phyloP scores from a whole-genome alignment of 371 early-diverging fungal species.

The Mortierella sp. region DNA sequence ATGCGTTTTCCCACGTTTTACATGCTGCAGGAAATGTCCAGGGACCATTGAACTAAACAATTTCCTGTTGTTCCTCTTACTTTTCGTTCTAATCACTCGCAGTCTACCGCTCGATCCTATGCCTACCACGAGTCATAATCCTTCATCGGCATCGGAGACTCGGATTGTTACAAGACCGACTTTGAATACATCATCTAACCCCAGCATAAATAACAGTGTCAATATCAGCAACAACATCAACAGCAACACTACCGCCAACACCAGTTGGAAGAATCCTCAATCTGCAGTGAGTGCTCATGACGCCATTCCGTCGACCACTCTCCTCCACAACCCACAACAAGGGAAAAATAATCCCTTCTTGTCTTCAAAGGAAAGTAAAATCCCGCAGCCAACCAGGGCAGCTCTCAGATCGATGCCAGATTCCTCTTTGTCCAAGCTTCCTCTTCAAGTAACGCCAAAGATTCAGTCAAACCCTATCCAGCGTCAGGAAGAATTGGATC shows the following conservation, averaged over 20 bases:
- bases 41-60: too few relatives aligned
- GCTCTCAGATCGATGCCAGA: too few relatives aligned
- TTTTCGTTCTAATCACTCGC: too few relatives aligned
- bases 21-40: too few relatives aligned
- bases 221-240: not conserved
- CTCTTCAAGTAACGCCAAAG: not conserved
- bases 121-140: not conserved
- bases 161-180: too few relatives aligned
- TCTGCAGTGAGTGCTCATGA: conserved; percentile 32
- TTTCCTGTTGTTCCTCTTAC: too few relatives aligned
- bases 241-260: not conserved
- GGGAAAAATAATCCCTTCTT: not conserved
- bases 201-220: not conserved
- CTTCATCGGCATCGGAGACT: not conserved
- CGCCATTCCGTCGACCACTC: conserved; percentile 15
- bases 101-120: conserved; percentile 7
- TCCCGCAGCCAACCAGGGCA: too few relatives aligned
- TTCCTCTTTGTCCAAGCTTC: conserved; percentile 2
- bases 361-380: not conserved
- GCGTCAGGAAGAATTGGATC: conserved; percentile 5
- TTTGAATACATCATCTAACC: not conserved
- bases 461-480: not conserved
- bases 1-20: conserved; percentile 1
- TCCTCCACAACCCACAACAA: not conserved
- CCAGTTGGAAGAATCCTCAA: conserved; percentile 27